Conservation (phyloP, 192 early-diverging fungal species). For the Coemansia sp. region DNA sequence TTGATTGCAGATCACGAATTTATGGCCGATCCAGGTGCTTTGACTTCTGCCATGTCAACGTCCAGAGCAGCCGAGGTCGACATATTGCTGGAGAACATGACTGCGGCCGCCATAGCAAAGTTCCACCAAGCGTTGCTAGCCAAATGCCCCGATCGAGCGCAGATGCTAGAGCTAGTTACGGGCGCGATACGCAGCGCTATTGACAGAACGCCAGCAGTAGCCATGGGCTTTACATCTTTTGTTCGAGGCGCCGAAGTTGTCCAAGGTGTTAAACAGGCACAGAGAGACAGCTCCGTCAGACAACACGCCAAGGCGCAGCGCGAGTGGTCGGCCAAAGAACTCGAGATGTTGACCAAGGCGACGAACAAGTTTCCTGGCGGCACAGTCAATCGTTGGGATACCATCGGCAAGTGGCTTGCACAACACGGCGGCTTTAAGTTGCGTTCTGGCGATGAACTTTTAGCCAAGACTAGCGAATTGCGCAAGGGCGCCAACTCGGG, state of each 20-base stretch:
- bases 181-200: constrained; percentile 8
- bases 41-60: constrained; percentile 9
- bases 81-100: constrained; percentile 58
- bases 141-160: not conserved
- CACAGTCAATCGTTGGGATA: constrained; percentile 74
- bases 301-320: constrained; percentile 10
- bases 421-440: constrained; percentile 64
- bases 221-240: constrained; percentile 23
- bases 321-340: constrained; percentile 73
- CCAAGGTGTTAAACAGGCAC: constrained; percentile 17
- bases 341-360: constrained; percentile 74
- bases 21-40: constrained; percentile 14
- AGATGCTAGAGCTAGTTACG: not conserved
- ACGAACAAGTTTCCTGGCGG: constrained; percentile 82
- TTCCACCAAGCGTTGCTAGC: constrained; percentile 35
- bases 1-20: constrained; percentile 57
- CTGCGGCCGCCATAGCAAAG: constrained; percentile 40
- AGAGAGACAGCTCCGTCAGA: not conserved
- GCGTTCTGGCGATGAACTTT: constrained; percentile 69
- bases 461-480: constrained; percentile 68
- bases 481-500: constrained; percentile 60
- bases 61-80: constrained; percentile 56
- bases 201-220: constrained; percentile 14
- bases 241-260: constrained; percentile 21
- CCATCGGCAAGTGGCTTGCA: constrained; percentile 76